Conservation (phyloP, 2,329 filamentous ascomycete species). For the Diaporthe destruens region DNA sequence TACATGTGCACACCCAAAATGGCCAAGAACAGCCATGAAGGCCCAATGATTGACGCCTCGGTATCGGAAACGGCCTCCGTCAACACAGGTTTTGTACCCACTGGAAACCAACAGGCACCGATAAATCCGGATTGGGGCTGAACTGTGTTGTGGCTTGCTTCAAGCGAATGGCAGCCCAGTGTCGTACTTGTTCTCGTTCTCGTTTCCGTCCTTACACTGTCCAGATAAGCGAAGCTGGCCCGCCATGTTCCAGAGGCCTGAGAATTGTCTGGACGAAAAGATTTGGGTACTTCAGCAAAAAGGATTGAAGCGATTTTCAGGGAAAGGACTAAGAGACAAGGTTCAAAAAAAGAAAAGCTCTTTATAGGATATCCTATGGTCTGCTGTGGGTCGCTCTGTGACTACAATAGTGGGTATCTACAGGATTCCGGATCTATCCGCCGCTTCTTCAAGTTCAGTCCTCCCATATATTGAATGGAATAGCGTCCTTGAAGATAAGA, state of each 20-base stretch:
- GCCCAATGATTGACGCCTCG: background rate
- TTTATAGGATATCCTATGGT: slow-evolving; percentile 14
- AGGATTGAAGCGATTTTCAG: no score
- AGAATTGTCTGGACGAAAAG: background rate
- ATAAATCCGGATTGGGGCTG: background rate
- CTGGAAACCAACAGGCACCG: background rate
- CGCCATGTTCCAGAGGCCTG: no score
- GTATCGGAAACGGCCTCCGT: slow-evolving; percentile 1
- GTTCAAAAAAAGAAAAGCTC: background rate
- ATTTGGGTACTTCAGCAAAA: background rate
- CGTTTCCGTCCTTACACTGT: background rate
- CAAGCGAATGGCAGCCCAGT: background rate
- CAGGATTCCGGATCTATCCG: background rate
- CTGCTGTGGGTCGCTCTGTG: background rate
- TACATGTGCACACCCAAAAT: background rate
- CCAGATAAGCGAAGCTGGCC: background rate
- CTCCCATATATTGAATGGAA: slow-evolving; percentile 45
- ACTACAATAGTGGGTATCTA: background rate
- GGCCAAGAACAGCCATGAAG: background rate
- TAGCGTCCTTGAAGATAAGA: slow-evolving; percentile 69
- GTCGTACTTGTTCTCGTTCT: slow-evolving; percentile 33
- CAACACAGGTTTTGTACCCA: background rate
- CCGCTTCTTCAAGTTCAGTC: background rate
- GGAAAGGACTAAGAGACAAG: no score
- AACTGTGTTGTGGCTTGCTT: background rate